Base-by-base conservation (phyloP, 2,329 filamentous ascomycete genomes). In the Endoconidiophora laricicola region DNA sequence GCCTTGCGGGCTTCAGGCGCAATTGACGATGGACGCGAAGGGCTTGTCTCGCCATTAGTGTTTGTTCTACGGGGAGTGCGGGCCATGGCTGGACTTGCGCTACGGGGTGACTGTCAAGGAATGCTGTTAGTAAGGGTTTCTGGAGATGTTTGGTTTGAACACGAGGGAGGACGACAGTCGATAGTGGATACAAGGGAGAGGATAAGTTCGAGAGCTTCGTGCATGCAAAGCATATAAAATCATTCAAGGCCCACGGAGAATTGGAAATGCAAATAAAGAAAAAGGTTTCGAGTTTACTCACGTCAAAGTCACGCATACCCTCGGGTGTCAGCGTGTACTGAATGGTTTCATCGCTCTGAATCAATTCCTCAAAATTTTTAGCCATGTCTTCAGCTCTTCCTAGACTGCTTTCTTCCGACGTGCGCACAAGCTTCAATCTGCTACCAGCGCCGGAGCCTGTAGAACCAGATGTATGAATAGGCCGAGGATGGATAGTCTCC, bases 321-420 rank as follows among this genome's bases (percentile, higher is more conserved):
- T 83, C 79, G 0, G 85, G 84, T 0, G 85, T 91, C 24, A 90
- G 69, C 1, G 85, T 90, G 61, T 83, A 90, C 57, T 85, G 84
- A 41, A 90, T 79, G 1, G 85, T 90, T 60, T 87, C 78, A 57
- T 86, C 81, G 61, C 84, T 87, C 51, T 84, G 78, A 55, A 91
- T 88, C 46, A 90, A 69, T 57, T 87, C 74, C 59, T 91, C 85
- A 58, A 91, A 81, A 57, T 83, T 78, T 44, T 74, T 76, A 7
- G 76, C 74, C 45, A 81, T 75, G 52, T 80, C 75, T 43, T 76
- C 74, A 5, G 68, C 65, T 4, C 66, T 68, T 16, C 60, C 60
- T 22, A 63, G 63, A 33, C 59, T 61, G 56, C 69, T 73, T 14
- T 81, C 78, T 55, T 81, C 76, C 0, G 78, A 80, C 3, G 68